These are phyloP conservation scores for Fraxinus xanthoxyloides DNA, from an alignment of 305 asterid species.

Conservation along the genomic window DNA sequence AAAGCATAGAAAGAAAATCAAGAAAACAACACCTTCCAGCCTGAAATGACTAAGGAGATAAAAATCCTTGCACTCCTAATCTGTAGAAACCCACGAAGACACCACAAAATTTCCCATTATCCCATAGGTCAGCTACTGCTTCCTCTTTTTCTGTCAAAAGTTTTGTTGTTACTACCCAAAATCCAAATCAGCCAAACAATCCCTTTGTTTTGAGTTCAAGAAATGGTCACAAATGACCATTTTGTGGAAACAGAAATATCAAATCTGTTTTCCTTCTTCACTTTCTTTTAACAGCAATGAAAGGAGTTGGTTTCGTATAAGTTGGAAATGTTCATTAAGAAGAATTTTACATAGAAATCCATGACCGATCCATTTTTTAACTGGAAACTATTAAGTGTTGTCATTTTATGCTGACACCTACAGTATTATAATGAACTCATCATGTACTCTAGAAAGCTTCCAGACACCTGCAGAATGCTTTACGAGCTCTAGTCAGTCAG, in stretches of 20 bases:
- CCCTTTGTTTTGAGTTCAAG: neutral
- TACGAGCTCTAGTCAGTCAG: neutral
- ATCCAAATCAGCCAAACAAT: neutral
- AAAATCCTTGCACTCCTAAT: neutral
- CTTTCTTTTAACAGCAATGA: neutral
- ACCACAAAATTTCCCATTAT: neutral
- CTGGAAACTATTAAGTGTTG: neutral
- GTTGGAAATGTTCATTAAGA: neutral
- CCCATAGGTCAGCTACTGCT: neutral
- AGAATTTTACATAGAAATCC: neutral
- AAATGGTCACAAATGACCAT: neutral
- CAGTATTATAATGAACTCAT: neutral
- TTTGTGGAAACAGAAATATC: neutral
- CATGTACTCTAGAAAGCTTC: neutral
- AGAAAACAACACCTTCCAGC: neutral
- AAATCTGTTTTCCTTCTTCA: neutral
- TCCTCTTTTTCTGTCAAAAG: neutral
- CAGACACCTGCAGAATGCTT: neutral
- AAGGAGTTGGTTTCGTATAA: neutral
- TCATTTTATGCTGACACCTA: neutral
- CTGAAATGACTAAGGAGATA: neutral
- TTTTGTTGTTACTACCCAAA: neutral
- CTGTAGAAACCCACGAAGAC: neutral
- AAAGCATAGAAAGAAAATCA: neutral
- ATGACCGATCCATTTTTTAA: neutral